Evolutionary conservation across 495 filamentous ascomycete genomes (phyloP), one percentile per base, ranked within the genome.

Genomic region (Parachaetomium inaequale): DNA sequence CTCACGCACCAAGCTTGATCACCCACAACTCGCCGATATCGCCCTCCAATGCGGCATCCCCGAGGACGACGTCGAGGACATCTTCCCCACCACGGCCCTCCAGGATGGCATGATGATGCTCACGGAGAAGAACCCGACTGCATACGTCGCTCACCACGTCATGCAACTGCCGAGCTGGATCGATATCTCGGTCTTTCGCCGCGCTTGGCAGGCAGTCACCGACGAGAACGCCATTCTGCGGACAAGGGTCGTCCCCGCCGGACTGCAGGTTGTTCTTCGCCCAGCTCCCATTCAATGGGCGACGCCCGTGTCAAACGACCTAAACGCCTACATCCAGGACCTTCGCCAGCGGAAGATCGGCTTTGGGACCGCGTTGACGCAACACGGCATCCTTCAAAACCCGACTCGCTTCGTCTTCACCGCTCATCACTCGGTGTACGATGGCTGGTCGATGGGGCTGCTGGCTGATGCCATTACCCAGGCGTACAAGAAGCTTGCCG

Each of bases 351-450:
- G 26, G 19, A 40, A 40, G 34, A 40, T 72, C 7, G 66, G 58
- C 10, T 47, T 52, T 43, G 69, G 69, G 0, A 59, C 62, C 0
- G 21, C 49, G 2, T 58, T 77, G 11, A 63, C 69, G 17, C 52
- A 65, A 6, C 68, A 65, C 26, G 61, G 69, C 2, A 58, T 76
- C 23, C 49, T 72, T 29, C 40, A 66, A 3, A 55, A 40, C 52
- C 25, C 15, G 36, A 25, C 52, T 11, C 34, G 34, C 21, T 82
- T 86, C 68, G 72, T 85, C 4, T 82, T 79, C 77, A 85, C 82
- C 12, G 74, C 83, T 3, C 85, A 88, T 58, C 86, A 89, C 65
- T 79, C 83, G 0, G 67, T 89, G 3, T 89, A 87, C 65, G 86
- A 89, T 61, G 85, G 84, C 28, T 88, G 84, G 84, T 83, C 79